phyloP scores from a whole-genome alignment of 163 green algal species.

The Scenedesmus sp. region DNA sequence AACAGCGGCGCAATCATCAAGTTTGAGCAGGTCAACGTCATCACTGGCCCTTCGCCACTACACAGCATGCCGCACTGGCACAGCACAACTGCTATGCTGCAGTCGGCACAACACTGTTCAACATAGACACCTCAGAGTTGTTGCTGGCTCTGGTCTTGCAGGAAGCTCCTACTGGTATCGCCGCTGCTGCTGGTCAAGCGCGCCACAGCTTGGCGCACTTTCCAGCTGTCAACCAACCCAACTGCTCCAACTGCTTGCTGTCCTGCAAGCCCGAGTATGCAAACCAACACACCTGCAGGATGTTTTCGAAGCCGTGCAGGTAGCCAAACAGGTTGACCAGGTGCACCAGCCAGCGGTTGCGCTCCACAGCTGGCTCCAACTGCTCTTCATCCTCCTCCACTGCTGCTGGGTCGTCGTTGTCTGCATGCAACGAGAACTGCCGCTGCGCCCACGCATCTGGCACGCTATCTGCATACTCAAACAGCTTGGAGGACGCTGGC shows the following conservation, averaged over 20 bases:
- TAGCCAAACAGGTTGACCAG: constrained; percentile 63
- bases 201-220: not conserved
- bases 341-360: constrained; percentile 51
- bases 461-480: not conserved
- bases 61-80: not conserved
- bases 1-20: not conserved
- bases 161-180: not conserved
- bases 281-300: constrained; percentile 34
- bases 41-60: not conserved
- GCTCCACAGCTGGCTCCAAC: constrained; percentile 12
- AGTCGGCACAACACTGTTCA: no score
- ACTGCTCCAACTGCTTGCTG: not conserved
- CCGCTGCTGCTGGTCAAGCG: not conserved
- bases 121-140: not conserved
- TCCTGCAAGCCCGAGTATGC: not conserved
- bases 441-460: constrained; percentile 15
- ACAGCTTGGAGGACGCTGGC: not conserved
- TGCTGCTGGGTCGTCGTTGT: not conserved
- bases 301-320: constrained; percentile 45
- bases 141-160: not conserved
- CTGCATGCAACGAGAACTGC: not conserved
- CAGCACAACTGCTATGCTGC: not conserved
- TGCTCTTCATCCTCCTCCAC: not conserved
- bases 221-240: not conserved
- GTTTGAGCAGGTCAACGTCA: not conserved